Evolutionary conservation across 108 stramenopile species (phyloP).

Genomic region (Mayamaea pseudoterrestris): DNA sequence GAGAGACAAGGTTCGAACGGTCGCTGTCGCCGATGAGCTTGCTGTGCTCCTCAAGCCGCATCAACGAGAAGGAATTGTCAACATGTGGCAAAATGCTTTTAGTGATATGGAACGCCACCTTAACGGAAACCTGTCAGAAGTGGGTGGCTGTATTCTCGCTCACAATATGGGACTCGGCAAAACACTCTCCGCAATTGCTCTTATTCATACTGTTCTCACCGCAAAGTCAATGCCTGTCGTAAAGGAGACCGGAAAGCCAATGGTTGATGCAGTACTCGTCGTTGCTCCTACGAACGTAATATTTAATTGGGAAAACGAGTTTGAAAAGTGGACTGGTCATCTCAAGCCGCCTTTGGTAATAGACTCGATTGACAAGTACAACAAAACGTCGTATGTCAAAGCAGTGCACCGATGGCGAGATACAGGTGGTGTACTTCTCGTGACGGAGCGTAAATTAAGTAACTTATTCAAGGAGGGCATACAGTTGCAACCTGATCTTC

Average conservation of each 20-base stretch:
- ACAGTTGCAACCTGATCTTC: slow-evolving; percentile 38
- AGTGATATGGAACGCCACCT: slow-evolving; percentile 17
- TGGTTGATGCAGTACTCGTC: slow-evolving; percentile 31
- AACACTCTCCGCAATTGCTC: slow-evolving; percentile 26
- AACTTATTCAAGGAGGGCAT: not conserved
- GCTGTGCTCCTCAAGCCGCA: slow-evolving; percentile 45
- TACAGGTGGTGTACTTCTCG: too few relatives aligned
- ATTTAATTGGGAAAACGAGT: slow-evolving; percentile 60
- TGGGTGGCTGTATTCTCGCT: slow-evolving; percentile 62
- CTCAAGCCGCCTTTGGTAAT: slow-evolving; percentile 12
- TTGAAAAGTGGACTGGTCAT: slow-evolving; percentile 49
- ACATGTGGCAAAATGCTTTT: slow-evolving; percentile 57
- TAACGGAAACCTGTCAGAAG: not conserved
- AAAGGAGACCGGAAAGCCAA: slow-evolving; percentile 7
- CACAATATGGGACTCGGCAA: slow-evolving; percentile 61
- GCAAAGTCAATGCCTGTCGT: slow-evolving; percentile 22
- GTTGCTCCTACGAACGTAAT: slow-evolving; percentile 58
- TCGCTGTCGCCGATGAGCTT: slow-evolving; percentile 23
- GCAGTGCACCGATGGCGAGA: too few relatives aligned
- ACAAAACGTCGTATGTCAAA: too few relatives aligned
- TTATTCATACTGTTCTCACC: slow-evolving; percentile 47
- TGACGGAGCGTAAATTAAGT: too few relatives aligned
- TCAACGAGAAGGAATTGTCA: slow-evolving; percentile 56
- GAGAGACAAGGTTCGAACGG: not conserved
- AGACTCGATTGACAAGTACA: too few relatives aligned